Evolutionary conservation across 1,139 yeast species (phyloP), one percentile per base, ranked within the genome.

Genomic region (Debaryomycetaceae sp.): DNA sequence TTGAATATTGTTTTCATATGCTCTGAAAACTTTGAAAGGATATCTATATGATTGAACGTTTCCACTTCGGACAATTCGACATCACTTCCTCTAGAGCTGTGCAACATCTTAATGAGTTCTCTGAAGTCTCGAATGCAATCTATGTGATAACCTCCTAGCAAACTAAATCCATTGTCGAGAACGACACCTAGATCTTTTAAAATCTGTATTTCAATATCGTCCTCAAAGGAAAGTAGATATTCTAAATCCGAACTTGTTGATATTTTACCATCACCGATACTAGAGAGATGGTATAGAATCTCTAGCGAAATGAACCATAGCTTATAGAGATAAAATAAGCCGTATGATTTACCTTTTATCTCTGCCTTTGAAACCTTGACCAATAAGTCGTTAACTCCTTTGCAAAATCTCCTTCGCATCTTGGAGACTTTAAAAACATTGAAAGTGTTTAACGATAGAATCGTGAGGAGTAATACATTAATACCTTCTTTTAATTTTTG

Each of bases 371-470:
- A 70, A 20, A 78, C 70, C 48, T 80, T 79, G 43, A 82, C 64
- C 37, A 80, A 64, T 13, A 83, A 63, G 50, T 81, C 85, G 45
- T 83, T 81, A 0, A 87, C 88, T 24, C 87, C 88, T 49, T 77
- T 70, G 42, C 83, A 63, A 64, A 83, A 89, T 0, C 86, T 81
- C 49, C 88, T 69, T 89, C 89, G 83, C 50, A 78, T 77, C 42
- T 80, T 78, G 56, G 78, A 76, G 1, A 80, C 70, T 31, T 65
- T 63, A 11, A 82, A 70, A 0, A 87, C 87, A 55, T 84, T 81
- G 45, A 83, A 84, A 49, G 85, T 75, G 0, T 88, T 82, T 35
- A 84, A 61, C 39, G 83, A 62, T 14, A 84, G 65, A 1, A 82
- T 83, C 0, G 88, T 83, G 31, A 83, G 58, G 9, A 83, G 66